Evolutionary conservation across 139 green algal species (phyloP), one percentile per base, ranked within the genome.

Genomic region (Chloropicon primus): DNA sequence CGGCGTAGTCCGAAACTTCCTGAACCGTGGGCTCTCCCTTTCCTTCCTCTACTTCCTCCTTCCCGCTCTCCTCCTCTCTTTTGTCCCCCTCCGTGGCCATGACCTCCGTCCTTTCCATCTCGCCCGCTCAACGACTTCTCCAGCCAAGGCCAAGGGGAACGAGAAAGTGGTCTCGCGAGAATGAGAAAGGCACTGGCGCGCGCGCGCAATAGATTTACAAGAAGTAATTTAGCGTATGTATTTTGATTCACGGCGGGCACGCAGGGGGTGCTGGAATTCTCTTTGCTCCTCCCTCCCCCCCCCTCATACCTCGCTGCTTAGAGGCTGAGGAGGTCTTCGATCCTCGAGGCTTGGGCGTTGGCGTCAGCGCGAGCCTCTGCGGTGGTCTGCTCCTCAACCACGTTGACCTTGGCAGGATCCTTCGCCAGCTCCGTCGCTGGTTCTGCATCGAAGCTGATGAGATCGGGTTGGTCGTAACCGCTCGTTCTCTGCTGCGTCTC

Each of bases 1-100:
- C 75, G 27, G 75, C 75, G 22, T 73, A 79, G 21, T 73, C 21
- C 5, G 62, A 41, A 3, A 79, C 25, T n/a, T 79, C 75, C 75
- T 79, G 75, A 24, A 28, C 2, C 2, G 25, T 76, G 21, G 28
- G 73, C 73, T 27, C 73, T 76, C 73, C 23, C 27, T 28, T 21
- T 76, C 73, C 2, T 17, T 62, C 41, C 10, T 5, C 41, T 62
- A n/a, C 41, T 5, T 17, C 5, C 41, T 62, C 41, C 10, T 5
- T 62, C 17, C 41, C 41, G 41, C 17, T 17, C 10, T 62, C 5
- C 41, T 62, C 41, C 10, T 17, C 17, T 62, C 41, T 17, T n/a
- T 62, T 17, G 41, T 17, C 10, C 41, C 41, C 41, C 10, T n/a
- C 41, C 41, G n/a, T n/a, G n/a, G n/a, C n/a, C n/a, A n/a, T n/a